Evolutionary conservation across 768 basidiomycete species (phyloP), one percentile per base, ranked within the genome.

Genomic region (Leucocoprinus birnbaumii): DNA sequence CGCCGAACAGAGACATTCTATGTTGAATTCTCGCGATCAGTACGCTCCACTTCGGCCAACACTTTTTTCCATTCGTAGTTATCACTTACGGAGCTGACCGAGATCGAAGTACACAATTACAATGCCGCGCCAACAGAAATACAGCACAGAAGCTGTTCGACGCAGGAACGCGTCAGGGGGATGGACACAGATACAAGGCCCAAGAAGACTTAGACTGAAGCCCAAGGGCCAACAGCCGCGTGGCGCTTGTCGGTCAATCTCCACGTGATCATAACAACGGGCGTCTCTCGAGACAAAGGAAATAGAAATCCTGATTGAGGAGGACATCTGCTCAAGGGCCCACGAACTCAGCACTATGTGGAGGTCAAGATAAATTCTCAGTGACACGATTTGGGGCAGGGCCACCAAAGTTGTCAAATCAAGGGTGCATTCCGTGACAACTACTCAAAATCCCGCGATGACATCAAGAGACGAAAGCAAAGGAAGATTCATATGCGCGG

Each of bases 1-100:
- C 62, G 26, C 64, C 62, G 44, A 68, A 68, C 31, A 62, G 48
- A 27, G 66, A 67, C 68, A 70, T 68, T 13, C 26, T 53, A 45
- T 55, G 18, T 37, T n/a, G 37, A 40, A 48, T 38, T 24, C 26
- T 42, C 35, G 25, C 18, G 38, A 55, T 55, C 53, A 55, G 35
- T 21, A 47, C 35, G 22, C 26, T 26, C 38, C 46, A 11, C 47
- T 22, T 41, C 24, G 41, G 24, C 16, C 18, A n/a, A 18, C 18
- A 18, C 3, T n/a, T 40, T 18, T 22, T 16, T 14, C 11, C n/a
- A 48, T 22, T 18, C 16, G 22, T 3, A 11, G 25, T n/a, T 25
- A 42, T 16, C 7, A 53, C 43, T 53, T 27, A 53, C 42, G 3
- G 19, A 22, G 9, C 24, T 11, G 31, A 19, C 18, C n/a, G 16